phyloP scores from a whole-genome alignment of 2,329 filamentous ascomycete species.

The Aspergillus hortae region DNA sequence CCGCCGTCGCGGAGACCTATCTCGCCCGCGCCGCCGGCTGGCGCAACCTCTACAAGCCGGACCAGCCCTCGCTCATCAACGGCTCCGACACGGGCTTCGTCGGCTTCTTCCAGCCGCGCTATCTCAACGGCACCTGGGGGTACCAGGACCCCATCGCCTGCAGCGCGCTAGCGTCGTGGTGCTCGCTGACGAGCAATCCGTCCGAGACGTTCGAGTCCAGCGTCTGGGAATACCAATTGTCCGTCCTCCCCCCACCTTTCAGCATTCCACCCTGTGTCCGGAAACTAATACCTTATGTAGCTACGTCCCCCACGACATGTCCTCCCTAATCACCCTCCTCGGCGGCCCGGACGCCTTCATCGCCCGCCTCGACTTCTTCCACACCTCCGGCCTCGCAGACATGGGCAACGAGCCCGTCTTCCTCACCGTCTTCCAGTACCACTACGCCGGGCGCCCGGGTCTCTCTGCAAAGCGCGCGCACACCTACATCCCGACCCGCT shows the following conservation, averaged over 20 bases:
- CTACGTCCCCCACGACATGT: constrained; percentile 54
- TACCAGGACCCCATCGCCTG: constrained; percentile 47
- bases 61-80: constrained; percentile 57
- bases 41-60: constrained; percentile 63
- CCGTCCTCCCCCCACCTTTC: too few species aligned
- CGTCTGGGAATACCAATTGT: constrained; percentile 36
- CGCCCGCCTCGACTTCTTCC: constrained; percentile 60
- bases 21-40: constrained; percentile 59
- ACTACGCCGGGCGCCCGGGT: constrained; percentile 63
- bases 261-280: too few species aligned
- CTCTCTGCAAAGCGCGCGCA: constrained; percentile 51
- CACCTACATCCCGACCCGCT: constrained; percentile 61
- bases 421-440: constrained; percentile 64
- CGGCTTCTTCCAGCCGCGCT: constrained; percentile 70
- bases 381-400: constrained; percentile 61
- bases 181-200: constrained; percentile 30
- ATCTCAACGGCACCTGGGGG: constrained; percentile 66
- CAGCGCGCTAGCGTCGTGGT: constrained; percentile 11
- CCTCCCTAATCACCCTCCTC: constrained; percentile 53
- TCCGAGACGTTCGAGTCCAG: constrained; percentile 34
- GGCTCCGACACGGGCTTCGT: constrained; percentile 62
- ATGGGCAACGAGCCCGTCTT: constrained; percentile 65
- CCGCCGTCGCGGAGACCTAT: constrained; percentile 56
- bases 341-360: constrained; percentile 57
- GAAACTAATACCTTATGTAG: constrained; percentile 32